These are phyloP conservation scores for Kazachstania taianensis DNA, from an alignment of 805 yeast species.

Conservation along the genomic window DNA sequence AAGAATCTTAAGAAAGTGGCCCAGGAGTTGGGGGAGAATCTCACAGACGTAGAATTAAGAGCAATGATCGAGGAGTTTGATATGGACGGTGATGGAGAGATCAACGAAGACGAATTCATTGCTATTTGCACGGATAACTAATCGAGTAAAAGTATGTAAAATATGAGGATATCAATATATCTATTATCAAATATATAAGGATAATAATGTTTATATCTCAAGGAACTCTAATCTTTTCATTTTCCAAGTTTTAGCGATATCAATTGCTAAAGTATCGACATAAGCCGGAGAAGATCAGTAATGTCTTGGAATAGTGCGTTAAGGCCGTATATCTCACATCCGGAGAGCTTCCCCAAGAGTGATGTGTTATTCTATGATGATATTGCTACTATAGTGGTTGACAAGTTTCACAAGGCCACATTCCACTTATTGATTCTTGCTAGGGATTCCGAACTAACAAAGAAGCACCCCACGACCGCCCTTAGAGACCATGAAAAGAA, in stretches of 20 bases:
- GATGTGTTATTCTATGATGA: conserved; percentile 41
- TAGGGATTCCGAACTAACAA: conserved; percentile 33
- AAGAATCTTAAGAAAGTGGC: conserved; percentile 82
- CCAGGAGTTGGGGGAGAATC: conserved; percentile 82
- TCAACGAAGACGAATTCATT: conserved; percentile 82
- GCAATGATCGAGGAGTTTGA: conserved; percentile 99
- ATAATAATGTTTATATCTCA: too few species aligned
- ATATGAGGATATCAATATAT: too few species aligned
- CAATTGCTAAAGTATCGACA: too few species aligned
- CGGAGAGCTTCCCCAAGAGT: conserved; percentile 30
- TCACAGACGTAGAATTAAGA: conserved; percentile 82
- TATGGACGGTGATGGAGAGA: conserved; percentile 91
- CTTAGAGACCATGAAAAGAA: conserved; percentile 32
- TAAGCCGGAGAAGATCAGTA: too few species aligned
- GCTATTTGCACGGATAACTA: conserved; percentile 72
- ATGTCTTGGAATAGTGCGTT: conserved; percentile 46
- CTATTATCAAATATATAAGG: too few species aligned
- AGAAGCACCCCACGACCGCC: conserved; percentile 39
- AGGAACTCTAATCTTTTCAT: too few species aligned
- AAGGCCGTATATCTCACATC: conserved; percentile 38
- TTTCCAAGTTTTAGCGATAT: too few species aligned
- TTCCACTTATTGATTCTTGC: conserved; percentile 58
- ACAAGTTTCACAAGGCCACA: conserved; percentile 52
- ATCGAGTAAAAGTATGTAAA: too few species aligned
- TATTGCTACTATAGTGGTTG: conserved; percentile 46